These are phyloP conservation scores for Crithidia bombi DNA, from an alignment of 208 protist species.

Conservation along the genomic window DNA sequence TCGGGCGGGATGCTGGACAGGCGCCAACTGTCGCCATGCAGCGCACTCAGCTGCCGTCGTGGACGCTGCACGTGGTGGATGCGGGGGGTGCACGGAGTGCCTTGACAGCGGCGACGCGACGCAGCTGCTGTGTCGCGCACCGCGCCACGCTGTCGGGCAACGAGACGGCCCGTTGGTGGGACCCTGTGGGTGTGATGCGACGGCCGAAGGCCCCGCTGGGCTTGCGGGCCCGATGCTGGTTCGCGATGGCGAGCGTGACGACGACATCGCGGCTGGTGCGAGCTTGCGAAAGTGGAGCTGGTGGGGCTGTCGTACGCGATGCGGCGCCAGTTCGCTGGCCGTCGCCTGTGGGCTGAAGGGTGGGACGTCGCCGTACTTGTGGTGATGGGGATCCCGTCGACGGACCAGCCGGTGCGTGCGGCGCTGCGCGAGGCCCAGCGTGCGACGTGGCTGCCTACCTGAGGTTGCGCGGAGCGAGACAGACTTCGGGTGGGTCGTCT, in stretches of 20 bases:
- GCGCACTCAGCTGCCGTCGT: too few relatives aligned
- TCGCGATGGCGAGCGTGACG: slow-evolving; percentile 30
- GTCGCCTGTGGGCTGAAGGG: slow-evolving; percentile 3
- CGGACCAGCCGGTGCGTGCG: slow-evolving; percentile 5
- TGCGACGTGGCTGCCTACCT: background rate
- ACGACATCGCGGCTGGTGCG: slow-evolving; percentile 15
- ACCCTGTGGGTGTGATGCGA: slow-evolving; percentile 5
- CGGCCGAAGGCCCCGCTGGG: slow-evolving; percentile 4
- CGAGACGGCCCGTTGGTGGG: background rate
- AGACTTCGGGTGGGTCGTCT: slow-evolving; percentile 7
- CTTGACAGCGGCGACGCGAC: slow-evolving; percentile 5
- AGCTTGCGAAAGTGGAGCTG: slow-evolving; percentile 14
- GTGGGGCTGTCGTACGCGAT: background rate
- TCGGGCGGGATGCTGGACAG: too few relatives aligned
- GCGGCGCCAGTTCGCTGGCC: slow-evolving; percentile 16
- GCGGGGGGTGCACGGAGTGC: slow-evolving; percentile 1
- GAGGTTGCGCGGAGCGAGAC: slow-evolving; percentile 10
- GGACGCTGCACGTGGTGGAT: too few relatives aligned
- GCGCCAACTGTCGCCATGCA: too few relatives aligned
- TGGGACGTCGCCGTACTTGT: slow-evolving; percentile 19
- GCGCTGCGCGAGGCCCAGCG: slow-evolving; percentile 12
- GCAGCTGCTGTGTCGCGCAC: slow-evolving; percentile 8
- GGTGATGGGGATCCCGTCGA: slow-evolving; percentile 18
- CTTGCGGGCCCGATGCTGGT: slow-evolving; percentile 21
- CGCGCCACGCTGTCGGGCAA: background rate